These are phyloP conservation scores for Coniochaeta hoffmannii DNA, from an alignment of 2,329 filamentous ascomycete species.

Conservation along the genomic window DNA sequence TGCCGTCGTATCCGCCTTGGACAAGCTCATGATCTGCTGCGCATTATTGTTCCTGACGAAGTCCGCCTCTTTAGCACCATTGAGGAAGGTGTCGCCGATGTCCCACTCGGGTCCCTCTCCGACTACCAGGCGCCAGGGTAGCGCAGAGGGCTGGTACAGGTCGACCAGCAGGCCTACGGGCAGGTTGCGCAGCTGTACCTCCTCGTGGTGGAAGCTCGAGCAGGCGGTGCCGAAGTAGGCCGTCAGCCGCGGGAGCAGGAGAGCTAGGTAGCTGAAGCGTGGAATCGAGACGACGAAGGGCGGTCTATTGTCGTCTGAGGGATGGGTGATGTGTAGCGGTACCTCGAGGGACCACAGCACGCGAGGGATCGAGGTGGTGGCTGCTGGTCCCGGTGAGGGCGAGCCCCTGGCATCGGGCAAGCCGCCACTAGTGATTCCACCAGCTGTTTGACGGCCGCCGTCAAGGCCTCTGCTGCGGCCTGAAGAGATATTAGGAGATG, in stretches of 20 bases:
- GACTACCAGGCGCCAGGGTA: constrained; percentile 50
- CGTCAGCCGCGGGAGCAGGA: constrained; percentile 47
- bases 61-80: constrained; percentile 67
- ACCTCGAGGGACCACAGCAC: constrained; percentile 47
- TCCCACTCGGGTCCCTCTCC: constrained; percentile 50
- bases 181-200: constrained; percentile 44
- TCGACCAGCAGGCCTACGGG: constrained; percentile 48
- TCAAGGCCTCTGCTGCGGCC: neutral
- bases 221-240: constrained; percentile 46
- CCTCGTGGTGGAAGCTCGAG: constrained; percentile 52
- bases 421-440: neutral
- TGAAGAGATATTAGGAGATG: neutral
- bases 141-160: constrained; percentile 40
- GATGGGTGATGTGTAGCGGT: constrained; percentile 47
- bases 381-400: neutral
- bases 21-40: constrained; percentile 83
- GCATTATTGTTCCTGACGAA: constrained; percentile 83
- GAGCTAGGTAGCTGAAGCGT: constrained; percentile 52
- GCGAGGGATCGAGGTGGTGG: constrained; percentile 27
- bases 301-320: constrained; percentile 27
- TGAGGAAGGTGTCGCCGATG: constrained; percentile 55
- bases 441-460: neutral
- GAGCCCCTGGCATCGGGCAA: neutral
- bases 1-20: constrained; percentile 72
- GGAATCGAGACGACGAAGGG: constrained; percentile 48